A percentile compares a stretch with the other conserved stretches of the same genome.
Conservation (phyloP, 768 basidiomycete species). For the Chlorophyllum brunneum region DNA sequence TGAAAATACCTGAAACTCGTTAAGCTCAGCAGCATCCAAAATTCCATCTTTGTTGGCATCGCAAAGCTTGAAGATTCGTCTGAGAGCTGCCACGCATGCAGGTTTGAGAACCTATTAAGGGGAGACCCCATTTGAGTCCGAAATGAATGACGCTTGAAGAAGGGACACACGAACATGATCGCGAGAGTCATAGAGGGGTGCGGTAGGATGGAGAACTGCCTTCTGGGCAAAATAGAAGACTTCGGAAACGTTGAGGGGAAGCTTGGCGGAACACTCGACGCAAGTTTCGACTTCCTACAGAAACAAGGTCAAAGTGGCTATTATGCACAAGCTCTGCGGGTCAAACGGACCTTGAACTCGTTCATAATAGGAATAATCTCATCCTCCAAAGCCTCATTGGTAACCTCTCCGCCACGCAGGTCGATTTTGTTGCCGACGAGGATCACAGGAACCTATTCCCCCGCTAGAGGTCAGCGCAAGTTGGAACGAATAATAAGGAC, state of each 20-base stretch:
- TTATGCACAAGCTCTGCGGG: conserved; percentile 1
- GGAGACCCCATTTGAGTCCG: conserved; percentile 13
- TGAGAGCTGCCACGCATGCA: conserved; percentile 81
- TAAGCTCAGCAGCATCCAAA: conserved; percentile 85
- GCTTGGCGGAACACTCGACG: conserved; percentile 92
- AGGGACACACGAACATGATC: conserved; percentile 66
- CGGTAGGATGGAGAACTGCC: conserved; percentile 94
- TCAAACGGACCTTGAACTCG: conserved; percentile 83
- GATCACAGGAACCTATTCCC: conserved; percentile 84
- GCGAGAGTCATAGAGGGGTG: conserved; percentile 93
- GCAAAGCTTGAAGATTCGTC: conserved; percentile 94
- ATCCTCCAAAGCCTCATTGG: conserved; percentile 90
- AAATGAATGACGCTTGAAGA: conserved; percentile 1
- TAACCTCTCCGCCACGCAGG: conserved; percentile 86
- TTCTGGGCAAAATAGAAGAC: conserved; percentile 99
- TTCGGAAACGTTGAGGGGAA: conserved; percentile 90
- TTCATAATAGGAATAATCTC: conserved; percentile 97
- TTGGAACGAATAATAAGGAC: neutral
- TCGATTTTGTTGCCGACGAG: conserved; percentile 99
- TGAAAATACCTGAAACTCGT: conserved; percentile 85
- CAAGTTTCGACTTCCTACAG: conserved; percentile 95
- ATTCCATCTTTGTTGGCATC: conserved; percentile 93
- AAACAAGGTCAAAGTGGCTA: conserved; percentile 12
- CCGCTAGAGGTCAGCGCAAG: conserved; percentile 5
- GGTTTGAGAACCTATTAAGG: conserved; percentile 78